phyloP scores from a whole-genome alignment of 345 rosid species.

The Gossypium herbaceum region DNA sequence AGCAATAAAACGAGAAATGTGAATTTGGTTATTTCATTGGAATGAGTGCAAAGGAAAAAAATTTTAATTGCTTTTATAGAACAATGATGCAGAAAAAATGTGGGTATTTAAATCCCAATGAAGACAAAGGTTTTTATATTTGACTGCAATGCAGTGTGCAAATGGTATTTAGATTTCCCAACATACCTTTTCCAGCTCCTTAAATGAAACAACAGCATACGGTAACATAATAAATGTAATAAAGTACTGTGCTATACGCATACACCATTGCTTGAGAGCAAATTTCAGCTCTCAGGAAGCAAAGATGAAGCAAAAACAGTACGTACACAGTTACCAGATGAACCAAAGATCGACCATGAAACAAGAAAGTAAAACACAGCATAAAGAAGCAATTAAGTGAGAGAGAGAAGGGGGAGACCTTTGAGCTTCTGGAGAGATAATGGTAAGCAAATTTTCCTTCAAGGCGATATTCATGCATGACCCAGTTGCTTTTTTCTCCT shows the following conservation, averaged over 20 bases:
- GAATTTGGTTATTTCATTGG: background rate
- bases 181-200: background rate
- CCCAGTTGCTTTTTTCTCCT: constrained; percentile 93
- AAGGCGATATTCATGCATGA: constrained; percentile 96
- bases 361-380: background rate
- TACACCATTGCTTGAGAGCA: background rate
- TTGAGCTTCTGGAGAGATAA: constrained; percentile 64
- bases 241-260: background rate
- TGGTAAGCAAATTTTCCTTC: constrained; percentile 91
- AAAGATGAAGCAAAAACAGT: background rate
- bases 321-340: background rate
- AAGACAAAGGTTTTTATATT: background rate
- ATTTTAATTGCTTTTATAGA: background rate
- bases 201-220: background rate
- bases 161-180: background rate
- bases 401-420: constrained; percentile 31
- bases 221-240: background rate
- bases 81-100: background rate
- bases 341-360: background rate
- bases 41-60: background rate
- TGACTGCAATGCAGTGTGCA: constrained; percentile 1
- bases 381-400: background rate
- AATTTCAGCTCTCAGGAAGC: background rate
- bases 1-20: background rate
- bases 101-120: background rate